Percentiles rank a stretch among this genome's conserved stretches.
phyloP scores from a whole-genome alignment of 1,284 basidiomycete genomes.

The Cryptococcus sp. region DNA sequence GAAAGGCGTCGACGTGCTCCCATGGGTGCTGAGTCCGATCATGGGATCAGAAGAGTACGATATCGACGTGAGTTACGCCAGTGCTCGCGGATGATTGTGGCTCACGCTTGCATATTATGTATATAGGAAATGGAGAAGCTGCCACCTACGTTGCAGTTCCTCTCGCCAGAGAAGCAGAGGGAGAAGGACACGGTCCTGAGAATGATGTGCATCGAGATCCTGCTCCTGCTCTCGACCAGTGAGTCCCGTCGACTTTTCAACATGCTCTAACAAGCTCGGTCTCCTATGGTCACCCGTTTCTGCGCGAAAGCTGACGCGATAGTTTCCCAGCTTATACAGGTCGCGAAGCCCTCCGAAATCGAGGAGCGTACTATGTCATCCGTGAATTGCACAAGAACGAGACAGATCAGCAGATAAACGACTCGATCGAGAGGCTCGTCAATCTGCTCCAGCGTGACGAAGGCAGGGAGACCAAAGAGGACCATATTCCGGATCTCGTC shows the following conservation, averaged over 20 bases:
- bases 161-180: slow-evolving; percentile 78
- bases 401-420: slow-evolving; percentile 70
- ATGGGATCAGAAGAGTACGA: slow-evolving; percentile 94
- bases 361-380: slow-evolving; percentile 87
- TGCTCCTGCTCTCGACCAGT: slow-evolving; percentile 84
- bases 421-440: slow-evolving; percentile 71
- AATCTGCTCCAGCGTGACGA: slow-evolving; percentile 72
- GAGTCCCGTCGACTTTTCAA: slow-evolving; percentile 19
- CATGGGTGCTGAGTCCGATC: slow-evolving; percentile 82
- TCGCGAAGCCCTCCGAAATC: slow-evolving; percentile 72
- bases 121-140: slow-evolving; percentile 83
- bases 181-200: slow-evolving; percentile 80
- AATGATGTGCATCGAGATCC: slow-evolving; percentile 81
- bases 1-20: slow-evolving; percentile 78
- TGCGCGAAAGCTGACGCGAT: neutral
- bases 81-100: slow-evolving; percentile 14
- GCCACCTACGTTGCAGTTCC: slow-evolving; percentile 81
- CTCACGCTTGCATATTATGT: neutral
- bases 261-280: neutral
- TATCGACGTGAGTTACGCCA: slow-evolving; percentile 64
- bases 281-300: neutral
- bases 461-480: slow-evolving; percentile 57
- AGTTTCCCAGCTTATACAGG: slow-evolving; percentile 65
- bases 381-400: slow-evolving; percentile 79
- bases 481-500: slow-evolving; percentile 59